phyloP scores from a whole-genome alignment of 371 early-diverging fungal genomes.

The Apophysomyces ossiformis region DNA sequence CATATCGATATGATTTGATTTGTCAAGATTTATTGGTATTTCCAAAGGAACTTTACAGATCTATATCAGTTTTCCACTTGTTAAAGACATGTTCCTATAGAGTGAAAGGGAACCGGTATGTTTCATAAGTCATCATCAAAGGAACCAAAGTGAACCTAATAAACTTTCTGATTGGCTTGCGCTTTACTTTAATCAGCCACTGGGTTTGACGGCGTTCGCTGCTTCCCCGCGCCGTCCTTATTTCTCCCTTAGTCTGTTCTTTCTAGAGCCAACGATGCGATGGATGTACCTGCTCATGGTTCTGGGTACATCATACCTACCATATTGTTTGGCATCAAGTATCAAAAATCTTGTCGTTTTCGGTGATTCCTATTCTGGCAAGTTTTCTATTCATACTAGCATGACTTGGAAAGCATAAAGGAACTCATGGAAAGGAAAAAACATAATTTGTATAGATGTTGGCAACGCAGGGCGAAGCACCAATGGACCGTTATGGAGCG shows the following conservation, averaged over 20 bases:
- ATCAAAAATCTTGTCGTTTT: constrained; percentile 48
- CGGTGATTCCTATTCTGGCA: constrained; percentile 54
- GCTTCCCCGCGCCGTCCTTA: background rate
- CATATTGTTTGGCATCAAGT: background rate
- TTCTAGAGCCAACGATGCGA: background rate
- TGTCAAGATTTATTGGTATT: no score
- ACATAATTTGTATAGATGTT: constrained; percentile 22
- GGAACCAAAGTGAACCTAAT: no score
- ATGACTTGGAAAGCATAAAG: background rate
- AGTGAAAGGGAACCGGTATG: no score
- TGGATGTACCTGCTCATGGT: background rate
- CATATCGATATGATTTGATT: no score
- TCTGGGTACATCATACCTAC: background rate
- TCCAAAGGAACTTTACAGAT: no score
- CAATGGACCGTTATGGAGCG: constrained; percentile 56
- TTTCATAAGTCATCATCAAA: no score
- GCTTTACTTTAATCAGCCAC: no score
- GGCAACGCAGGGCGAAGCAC: constrained; percentile 43
- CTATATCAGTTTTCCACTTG: no score
- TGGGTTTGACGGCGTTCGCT: background rate
- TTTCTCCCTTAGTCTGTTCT: background rate
- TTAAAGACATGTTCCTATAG: no score
- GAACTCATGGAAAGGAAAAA: constrained; percentile 1
- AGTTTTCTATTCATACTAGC: background rate
- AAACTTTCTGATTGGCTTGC: no score